These are phyloP conservation scores for Penicillium odoratum DNA, from an alignment of 495 filamentous ascomycete species.

Conservation along the genomic window DNA sequence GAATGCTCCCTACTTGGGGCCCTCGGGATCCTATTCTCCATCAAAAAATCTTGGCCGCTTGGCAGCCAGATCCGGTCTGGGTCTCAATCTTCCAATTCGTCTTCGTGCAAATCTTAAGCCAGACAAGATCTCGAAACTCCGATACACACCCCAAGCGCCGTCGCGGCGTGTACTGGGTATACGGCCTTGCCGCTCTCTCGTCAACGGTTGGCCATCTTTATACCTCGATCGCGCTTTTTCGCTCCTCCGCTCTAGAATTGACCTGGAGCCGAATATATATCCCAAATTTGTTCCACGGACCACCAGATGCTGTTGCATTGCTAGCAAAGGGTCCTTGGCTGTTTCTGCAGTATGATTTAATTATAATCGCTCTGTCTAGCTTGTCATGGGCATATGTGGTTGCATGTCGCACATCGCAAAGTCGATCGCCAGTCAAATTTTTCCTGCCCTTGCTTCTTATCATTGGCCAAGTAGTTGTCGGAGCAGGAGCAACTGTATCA, in stretches of 20 bases:
- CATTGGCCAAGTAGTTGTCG: not conserved
- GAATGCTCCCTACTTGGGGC: not conserved
- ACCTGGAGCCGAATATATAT: not conserved
- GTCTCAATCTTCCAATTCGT: not conserved
- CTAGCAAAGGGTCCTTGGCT: not conserved
- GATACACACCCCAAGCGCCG: not conserved
- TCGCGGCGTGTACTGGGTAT: not conserved
- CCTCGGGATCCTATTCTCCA: not conserved
- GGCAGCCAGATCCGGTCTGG: not conserved
- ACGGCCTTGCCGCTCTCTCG: not conserved
- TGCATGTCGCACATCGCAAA: not conserved
- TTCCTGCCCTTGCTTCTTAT: not conserved
- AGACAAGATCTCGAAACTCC: not conserved
- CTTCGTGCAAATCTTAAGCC: not conserved
- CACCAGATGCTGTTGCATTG: not conserved
- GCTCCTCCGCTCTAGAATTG: not conserved
- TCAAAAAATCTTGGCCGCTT: not conserved
- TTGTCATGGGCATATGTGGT: not conserved
- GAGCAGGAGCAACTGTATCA: not conserved
- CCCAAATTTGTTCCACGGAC: not conserved
- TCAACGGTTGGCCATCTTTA: not conserved
- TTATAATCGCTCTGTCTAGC: not conserved
- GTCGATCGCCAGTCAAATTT: not conserved
- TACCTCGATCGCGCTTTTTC: not conserved
- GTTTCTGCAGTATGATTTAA: not conserved